Percentiles rank a stretch among this genome's conserved stretches.
phyloP scores from a whole-genome alignment of 768 basidiomycete genomes.

The Pleurotus salmoneostramineus region DNA sequence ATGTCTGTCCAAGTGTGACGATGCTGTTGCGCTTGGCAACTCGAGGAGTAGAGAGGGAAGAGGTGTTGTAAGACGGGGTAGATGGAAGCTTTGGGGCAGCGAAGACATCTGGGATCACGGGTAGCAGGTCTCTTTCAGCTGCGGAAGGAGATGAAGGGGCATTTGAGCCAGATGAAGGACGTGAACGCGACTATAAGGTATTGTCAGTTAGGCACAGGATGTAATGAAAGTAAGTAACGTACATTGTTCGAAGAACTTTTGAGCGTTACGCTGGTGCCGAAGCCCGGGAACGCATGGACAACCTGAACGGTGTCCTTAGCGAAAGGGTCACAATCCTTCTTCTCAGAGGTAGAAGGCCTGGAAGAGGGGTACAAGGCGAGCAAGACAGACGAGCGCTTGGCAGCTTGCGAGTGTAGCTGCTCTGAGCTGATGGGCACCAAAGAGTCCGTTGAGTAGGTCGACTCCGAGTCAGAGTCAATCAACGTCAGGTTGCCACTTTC shows the following conservation, averaged over 20 bases:
- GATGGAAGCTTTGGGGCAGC: neutral
- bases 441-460: conserved; percentile 2
- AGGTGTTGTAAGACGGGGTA: neutral
- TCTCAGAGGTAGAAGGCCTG: neutral
- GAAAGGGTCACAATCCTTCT: neutral
- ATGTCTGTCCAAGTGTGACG: neutral
- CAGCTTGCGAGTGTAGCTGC: neutral
- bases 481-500: neutral
- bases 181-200: neutral
- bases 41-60: neutral
- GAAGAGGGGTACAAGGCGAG: conserved; percentile 1
- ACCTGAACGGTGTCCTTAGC: neutral
- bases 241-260: neutral
- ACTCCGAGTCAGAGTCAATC: neutral
- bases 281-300: neutral
- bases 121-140: neutral
- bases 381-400: conserved; percentile 1
- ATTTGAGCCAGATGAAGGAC: neutral
- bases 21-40: neutral
- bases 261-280: neutral
- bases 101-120: neutral
- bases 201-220: neutral
- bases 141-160: neutral
- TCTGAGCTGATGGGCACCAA: neutral
- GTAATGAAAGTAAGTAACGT: neutral